Conservation (phyloP, 352 stramenopile species). For the Albugo candida region DNA sequence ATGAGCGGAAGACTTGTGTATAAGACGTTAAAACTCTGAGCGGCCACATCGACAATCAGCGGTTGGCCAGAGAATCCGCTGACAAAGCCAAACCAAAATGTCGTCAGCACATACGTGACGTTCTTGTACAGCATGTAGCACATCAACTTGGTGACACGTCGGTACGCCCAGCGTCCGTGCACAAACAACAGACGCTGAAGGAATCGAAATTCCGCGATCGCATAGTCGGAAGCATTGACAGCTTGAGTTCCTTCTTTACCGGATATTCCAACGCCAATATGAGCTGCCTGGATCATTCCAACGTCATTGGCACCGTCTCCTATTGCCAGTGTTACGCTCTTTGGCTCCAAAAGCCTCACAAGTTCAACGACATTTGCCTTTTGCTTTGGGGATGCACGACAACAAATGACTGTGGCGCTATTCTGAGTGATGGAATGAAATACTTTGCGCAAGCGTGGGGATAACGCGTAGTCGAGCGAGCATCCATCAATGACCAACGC, state of each 20-base stretch:
- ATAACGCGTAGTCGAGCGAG: conserved; percentile 59
- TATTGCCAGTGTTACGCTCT: conserved; percentile 79
- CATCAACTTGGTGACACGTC: conserved; percentile 82
- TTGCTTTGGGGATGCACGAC: conserved; percentile 74
- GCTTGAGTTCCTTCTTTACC: conserved; percentile 84
- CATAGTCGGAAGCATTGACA: conserved; percentile 87
- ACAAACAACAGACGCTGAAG: conserved; percentile 82
- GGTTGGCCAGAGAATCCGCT: conserved; percentile 60
- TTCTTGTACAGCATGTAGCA: conserved; percentile 94
- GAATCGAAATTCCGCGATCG: conserved; percentile 87
- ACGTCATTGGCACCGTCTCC: conserved; percentile 95
- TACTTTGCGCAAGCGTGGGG: conserved; percentile 15
- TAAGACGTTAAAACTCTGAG: conserved; percentile 69
- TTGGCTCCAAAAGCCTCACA: conserved; percentile 38
- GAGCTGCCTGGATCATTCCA: conserved; percentile 86
- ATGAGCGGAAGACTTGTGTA: conserved; percentile 63
- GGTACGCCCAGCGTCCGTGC: conserved; percentile 84
- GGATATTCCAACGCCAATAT: conserved; percentile 85
- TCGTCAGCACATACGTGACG: conserved; percentile 65
- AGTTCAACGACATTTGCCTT: conserved; percentile 71
- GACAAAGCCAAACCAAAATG: conserved; percentile 71
- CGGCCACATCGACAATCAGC: conserved; percentile 52
- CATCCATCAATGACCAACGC: conserved; percentile 88
- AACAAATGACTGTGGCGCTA: conserved; percentile 73
- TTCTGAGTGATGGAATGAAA: conserved; percentile 54